Evolutionary conservation across 2,329 filamentous ascomycete species (phyloP), one percentile per base, ranked within the genome.

Genomic region (Aspergillus japonicus): DNA sequence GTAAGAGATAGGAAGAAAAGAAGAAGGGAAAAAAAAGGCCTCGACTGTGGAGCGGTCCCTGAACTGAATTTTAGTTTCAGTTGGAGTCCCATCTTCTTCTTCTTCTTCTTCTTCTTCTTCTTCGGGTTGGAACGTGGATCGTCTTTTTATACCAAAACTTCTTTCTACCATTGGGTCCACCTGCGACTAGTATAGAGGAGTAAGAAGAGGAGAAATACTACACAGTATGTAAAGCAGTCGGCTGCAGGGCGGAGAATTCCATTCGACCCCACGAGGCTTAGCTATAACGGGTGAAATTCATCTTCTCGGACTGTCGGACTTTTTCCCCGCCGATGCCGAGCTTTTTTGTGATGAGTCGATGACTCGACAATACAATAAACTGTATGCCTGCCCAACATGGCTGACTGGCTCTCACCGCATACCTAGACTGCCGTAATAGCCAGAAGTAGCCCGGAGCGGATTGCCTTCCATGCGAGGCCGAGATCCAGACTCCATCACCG

Each of bases 171-270:
- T n/a, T 19, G 8, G 44, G 21, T 16, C 42, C 23, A 47, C 44
- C 14, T 16, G 44, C 33, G 48, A 52, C 31, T 35, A 29, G 8
- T 42, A 47, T 29, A 51, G 39, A n/a, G 4, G 4, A 19, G 23
- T 23, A 26, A 51, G 26, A 7, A 31, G 26, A 14, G 23, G 48
- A n/a, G 31, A 19, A 26, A 33, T 11, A n/a, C n/a, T 21, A 21
- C 21, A n/a, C n/a, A n/a, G n/a, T 21, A 21, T 1, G 21, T 21
- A 21, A 33, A 47, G 39, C 35, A 42, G 39, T 57, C 50, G 24
- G 49, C 52, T 57, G 53, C 51, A 35, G 29, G 39, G 51, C 54
- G 58, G 55, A 54, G 52, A 61, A 52, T 51, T 47, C 42, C 26
- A 33, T 5, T 23, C 33, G 4, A 35, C 33, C 39, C 39, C 39